Evolutionary conservation across 345 rosid genomes (phyloP).

Genomic region (Brassica napus): DNA sequence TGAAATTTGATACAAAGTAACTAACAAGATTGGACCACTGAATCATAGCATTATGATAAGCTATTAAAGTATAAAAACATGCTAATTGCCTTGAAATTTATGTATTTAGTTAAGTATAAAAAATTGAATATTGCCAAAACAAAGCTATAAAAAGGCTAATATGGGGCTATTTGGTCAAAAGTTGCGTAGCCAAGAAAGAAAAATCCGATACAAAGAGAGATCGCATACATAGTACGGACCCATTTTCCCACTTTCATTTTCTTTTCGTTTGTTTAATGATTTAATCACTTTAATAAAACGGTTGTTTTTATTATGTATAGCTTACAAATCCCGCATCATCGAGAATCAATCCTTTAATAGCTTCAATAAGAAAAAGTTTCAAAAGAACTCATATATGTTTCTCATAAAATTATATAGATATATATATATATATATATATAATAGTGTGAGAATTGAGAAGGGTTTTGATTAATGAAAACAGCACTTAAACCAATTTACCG

Average conservation of each 20-base stretch:
- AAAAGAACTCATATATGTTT: background rate
- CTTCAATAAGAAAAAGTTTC: constrained; percentile 24
- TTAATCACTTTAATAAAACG: constrained; percentile 29
- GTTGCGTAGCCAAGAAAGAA: constrained; percentile 30
- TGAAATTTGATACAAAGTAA: constrained; percentile 27
- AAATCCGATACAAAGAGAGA: constrained; percentile 29
- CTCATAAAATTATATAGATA: background rate
- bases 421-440: too few relatives aligned
- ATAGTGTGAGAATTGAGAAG: background rate
- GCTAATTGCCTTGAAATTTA: constrained; percentile 21
- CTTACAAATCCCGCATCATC: constrained; percentile 25
- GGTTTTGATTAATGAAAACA: background rate
- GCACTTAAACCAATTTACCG: background rate
- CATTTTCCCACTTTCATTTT: constrained; percentile 32
- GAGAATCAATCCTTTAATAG: constrained; percentile 29
- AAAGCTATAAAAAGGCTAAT: constrained; percentile 24
- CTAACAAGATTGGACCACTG: constrained; percentile 29
- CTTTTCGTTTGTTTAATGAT: constrained; percentile 19
- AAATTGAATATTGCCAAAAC: constrained; percentile 19
- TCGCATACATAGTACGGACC: constrained; percentile 24
- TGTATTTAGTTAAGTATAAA: constrained; percentile 28
- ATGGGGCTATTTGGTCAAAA: constrained; percentile 36
- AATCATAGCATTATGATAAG: constrained; percentile 40
- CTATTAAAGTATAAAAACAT: constrained; percentile 35
- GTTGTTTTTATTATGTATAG: constrained; percentile 10